Evolutionary conservation across 2,329 filamentous ascomycete species (phyloP).

Genomic region (Anthostomella pinea): DNA sequence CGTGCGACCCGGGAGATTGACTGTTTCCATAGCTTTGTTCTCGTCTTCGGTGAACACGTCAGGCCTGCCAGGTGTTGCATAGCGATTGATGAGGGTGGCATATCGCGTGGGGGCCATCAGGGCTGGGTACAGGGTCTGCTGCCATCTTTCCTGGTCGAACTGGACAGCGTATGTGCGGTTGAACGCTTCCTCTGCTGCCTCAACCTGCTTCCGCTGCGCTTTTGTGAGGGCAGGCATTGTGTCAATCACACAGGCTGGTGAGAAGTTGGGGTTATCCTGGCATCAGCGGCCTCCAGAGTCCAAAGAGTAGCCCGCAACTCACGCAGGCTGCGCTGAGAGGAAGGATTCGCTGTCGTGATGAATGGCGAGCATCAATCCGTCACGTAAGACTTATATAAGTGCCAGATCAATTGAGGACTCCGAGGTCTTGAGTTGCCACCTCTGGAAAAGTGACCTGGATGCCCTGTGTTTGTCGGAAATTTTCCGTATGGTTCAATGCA

Average conservation of each 20-base stretch:
- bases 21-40: constrained; percentile 9
- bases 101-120: constrained; percentile 26
- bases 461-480: too few species aligned
- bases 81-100: constrained; percentile 27
- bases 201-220: constrained; percentile 24
- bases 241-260: too few species aligned
- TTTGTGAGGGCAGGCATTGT: constrained; percentile 26
- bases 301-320: too few species aligned
- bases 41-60: constrained; percentile 16
- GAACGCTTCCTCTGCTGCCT: constrained; percentile 25
- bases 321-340: too few species aligned
- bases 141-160: constrained; percentile 27
- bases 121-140: constrained; percentile 23
- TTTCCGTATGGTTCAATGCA: too few species aligned
- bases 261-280: too few species aligned
- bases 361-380: too few species aligned
- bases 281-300: background rate
- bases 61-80: constrained; percentile 12
- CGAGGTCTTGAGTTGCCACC: too few species aligned
- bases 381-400: too few species aligned
- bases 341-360: too few species aligned
- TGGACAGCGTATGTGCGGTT: constrained; percentile 22
- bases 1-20: constrained; percentile 12
- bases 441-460: too few species aligned
- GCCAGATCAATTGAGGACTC: too few species aligned